Evolutionary conservation across 2,329 filamentous ascomycete genomes (phyloP), one percentile per base, ranked within the genome.

Genomic region (Ilyonectria destructans): DNA sequence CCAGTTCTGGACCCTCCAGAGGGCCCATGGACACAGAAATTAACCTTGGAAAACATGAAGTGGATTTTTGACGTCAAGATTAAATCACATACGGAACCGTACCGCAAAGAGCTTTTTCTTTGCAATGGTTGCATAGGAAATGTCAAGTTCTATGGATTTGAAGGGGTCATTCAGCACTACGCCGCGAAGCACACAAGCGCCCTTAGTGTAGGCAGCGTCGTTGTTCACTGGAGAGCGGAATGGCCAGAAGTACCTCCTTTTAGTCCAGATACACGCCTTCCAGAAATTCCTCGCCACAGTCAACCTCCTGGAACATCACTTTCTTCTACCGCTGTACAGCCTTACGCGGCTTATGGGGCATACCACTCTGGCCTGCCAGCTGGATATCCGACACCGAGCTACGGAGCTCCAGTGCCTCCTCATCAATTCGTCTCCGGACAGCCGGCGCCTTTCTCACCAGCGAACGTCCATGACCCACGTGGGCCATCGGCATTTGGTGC

Each of bases 1-100:
- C 83, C 84, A 5, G 74, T 79, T 31, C 62, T 77, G 10, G 88
- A 91, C 69, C 85, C 86, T 8, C 81, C 83, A 2, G 82, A 86
- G 69, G 87, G 85, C 0, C 85, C 88, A 7, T 88, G 85, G 73
- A 89, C 86, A 29, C 86, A 89, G 77, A 91, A 87, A 76, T 83
- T 96, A 59, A 92, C 91, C 1, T 82, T 96, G 72, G 93, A 96
- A 77, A 94, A 95, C 76, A 95, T 96, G 93, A 95, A 93, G 80
- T 96, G 92, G 90, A 84, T 95, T 33, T 95, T 93, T 78, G 93
- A 95, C 75, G 89, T 88, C 72, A 95, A 94, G 78, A 86, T 96
- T 77, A 93, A 90, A 75, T 89, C 89, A 26, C 81, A 89, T 61
- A 93, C 91, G 3, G 91, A 94, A 69, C 81, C 84, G 52, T 86